Conservation (phyloP, 371 early-diverging fungal genomes). For the Rhizopus stolonifer region DNA sequence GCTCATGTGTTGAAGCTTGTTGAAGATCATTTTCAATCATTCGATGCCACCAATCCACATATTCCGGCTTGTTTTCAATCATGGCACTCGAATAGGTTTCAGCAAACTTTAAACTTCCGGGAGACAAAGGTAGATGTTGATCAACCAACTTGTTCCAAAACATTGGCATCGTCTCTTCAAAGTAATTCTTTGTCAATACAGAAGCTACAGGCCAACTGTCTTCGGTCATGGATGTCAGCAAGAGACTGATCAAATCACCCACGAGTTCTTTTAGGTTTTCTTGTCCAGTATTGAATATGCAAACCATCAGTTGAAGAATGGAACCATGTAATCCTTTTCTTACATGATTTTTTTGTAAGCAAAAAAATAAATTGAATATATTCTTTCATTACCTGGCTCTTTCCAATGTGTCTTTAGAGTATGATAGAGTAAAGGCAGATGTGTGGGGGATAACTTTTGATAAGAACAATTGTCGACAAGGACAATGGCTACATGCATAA, state of each 20-base stretch:
- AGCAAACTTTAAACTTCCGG: constrained; percentile 36
- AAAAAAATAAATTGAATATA: background rate
- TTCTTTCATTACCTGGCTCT: constrained; percentile 17
- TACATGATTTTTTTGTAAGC: constrained; percentile 1
- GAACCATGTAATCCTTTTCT: constrained; percentile 24
- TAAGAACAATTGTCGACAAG: constrained; percentile 50
- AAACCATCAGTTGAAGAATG: constrained; percentile 34
- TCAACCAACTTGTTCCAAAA: constrained; percentile 21
- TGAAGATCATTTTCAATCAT: constrained; percentile 52
- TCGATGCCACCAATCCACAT: constrained; percentile 50
- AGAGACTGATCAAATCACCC: constrained; percentile 7
- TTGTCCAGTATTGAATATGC: constrained; percentile 28
- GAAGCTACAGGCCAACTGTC: constrained; percentile 23
- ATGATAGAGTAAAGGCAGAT: constrained; percentile 34
- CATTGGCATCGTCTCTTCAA: constrained; percentile 7
- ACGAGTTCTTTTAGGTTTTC: background rate
- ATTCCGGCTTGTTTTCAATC: constrained; percentile 17
- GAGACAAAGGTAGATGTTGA: constrained; percentile 2
- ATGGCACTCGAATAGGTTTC: constrained; percentile 44
- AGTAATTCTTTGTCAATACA: constrained; percentile 20
- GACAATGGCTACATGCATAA: constrained; percentile 34
- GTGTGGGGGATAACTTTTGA: constrained; percentile 40
- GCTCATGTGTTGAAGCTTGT: constrained; percentile 31
- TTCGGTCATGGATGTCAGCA: constrained; percentile 10
- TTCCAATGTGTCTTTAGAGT: constrained; percentile 27